Evolutionary conservation across 495 filamentous ascomycete genomes (phyloP), one percentile per base, ranked within the genome.

Genomic region (Trichoderma asperelloides): DNA sequence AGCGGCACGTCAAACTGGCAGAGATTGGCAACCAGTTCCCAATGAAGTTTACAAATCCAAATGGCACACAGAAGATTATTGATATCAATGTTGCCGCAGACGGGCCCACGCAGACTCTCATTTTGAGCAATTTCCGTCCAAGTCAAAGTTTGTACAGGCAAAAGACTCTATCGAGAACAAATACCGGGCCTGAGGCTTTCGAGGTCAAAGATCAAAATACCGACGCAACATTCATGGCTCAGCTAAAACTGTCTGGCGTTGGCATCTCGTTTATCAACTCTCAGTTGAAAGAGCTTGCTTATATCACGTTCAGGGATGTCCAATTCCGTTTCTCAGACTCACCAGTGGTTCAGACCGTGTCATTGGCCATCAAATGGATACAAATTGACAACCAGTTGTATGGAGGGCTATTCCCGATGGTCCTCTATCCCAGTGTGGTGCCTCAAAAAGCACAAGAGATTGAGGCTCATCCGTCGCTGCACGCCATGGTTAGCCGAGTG

Each of bases 351-450:
- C 95, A 98, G 78, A 97, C 91, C 6, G 77, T 97, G 67, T 91
- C 89, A 62, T 83, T 92, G 12, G 89, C 90, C 0, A 89, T 97
- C 75, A 98, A 97, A 76, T 98, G 95, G 95, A 93, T 98, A 63
- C 95, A 98, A 76, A 93, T 98, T 73, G 95, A 98, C 79, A 98
- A 98, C 73, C 95, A 98, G 74, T 88, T 98, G 28, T 98, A 98
- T 73, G 95, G 95, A 51, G 95, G 95, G 16, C 92, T 98, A 70
- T 98, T 98, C 83, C 95, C 95, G 0, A 96, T 98, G 77, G 87
- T 98, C 67, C 81, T 98, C 47, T 98, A 98, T 74, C 95, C 95
- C 12, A 96, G 92, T 76, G 95, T 98, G n/a, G 95, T 98, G 12
- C 96, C 96, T 2, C 98, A 98, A 80, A 95, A 93, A 67, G 93